Conservation (phyloP, 140 eudicot genomes). For the Stevia rebaudiana region DNA sequence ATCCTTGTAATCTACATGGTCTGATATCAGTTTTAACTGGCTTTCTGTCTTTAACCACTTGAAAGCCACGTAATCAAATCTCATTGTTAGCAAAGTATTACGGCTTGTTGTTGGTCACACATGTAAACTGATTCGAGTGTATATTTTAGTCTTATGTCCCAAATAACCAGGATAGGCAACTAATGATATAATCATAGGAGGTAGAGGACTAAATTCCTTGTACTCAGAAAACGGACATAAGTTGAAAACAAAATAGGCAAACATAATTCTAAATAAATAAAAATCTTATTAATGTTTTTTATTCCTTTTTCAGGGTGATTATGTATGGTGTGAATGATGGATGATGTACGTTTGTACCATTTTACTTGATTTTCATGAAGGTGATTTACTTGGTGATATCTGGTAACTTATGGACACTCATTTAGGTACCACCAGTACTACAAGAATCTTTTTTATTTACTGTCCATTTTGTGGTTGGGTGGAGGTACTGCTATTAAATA, state of each 20-base stretch:
- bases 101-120: too few relatives aligned
- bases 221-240: too few relatives aligned
- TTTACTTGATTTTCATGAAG: slow-evolving; percentile 24
- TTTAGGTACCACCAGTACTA: slow-evolving; percentile 6
- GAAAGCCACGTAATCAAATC: too few relatives aligned
- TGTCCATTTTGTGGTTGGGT: not conserved
- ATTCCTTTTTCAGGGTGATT: slow-evolving; percentile 13
- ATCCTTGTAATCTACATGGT: too few relatives aligned
- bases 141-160: too few relatives aligned
- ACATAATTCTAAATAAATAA: not conserved
- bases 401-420: not conserved
- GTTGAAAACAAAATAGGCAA: not conserved
- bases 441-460: not conserved
- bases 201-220: too few relatives aligned
- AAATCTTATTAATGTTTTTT: slow-evolving; percentile 14
- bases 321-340: slow-evolving; percentile 17
- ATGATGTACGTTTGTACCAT: slow-evolving; percentile 12
- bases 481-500: not conserved
- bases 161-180: too few relatives aligned
- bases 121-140: too few relatives aligned
- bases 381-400: slow-evolving; percentile 6
- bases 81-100: too few relatives aligned
- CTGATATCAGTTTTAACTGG: too few relatives aligned
- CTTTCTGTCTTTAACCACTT: too few relatives aligned
- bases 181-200: too few relatives aligned